phyloP scores from a whole-genome alignment of 2,329 filamentous ascomycete species.

The Erysiphe neolycopersici region DNA sequence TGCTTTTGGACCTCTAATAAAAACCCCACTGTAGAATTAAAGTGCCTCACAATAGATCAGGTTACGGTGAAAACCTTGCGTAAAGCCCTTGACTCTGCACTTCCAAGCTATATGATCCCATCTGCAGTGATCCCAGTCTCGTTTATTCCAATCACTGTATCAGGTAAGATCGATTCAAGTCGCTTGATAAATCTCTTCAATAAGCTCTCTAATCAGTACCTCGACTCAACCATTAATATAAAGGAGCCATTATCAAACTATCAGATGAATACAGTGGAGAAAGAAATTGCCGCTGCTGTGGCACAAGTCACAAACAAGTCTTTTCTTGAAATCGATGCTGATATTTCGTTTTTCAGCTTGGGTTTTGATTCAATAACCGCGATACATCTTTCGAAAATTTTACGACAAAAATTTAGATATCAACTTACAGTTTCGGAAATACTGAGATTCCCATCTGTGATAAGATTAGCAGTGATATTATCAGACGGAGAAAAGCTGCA shows the following conservation, averaged over 20 bases:
- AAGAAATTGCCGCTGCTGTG: constrained; percentile 26
- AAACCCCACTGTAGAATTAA: constrained; percentile 1
- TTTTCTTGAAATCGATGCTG: constrained; percentile 23
- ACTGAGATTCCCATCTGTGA: constrained; percentile 39
- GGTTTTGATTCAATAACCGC: constrained; percentile 67
- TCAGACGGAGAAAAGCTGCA: neutral
- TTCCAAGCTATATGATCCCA: constrained; percentile 62
- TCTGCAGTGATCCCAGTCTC: constrained; percentile 44
- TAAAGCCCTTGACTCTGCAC: constrained; percentile 21
- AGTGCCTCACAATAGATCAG: constrained; percentile 15
- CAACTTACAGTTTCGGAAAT: constrained; percentile 40
- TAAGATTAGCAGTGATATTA: constrained; percentile 24
- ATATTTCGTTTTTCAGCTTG: constrained; percentile 49
- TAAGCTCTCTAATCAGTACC: constrained; percentile 18
- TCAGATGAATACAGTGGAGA: constrained; percentile 28
- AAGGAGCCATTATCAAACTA: constrained; percentile 5
- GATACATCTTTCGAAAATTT: constrained; percentile 34
- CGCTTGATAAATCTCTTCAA: constrained; percentile 23
- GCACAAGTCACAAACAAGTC: constrained; percentile 22
- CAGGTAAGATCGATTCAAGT: constrained; percentile 45
- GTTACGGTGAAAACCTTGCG: constrained; percentile 22
- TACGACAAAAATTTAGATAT: constrained; percentile 21
- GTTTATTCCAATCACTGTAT: constrained; percentile 40
- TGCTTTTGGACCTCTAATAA: constrained; percentile 36
- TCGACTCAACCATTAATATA: constrained; percentile 15